Base-by-base conservation (phyloP, 2,329 filamentous ascomycete genomes). In the Fragosphaeria purpurea region DNA sequence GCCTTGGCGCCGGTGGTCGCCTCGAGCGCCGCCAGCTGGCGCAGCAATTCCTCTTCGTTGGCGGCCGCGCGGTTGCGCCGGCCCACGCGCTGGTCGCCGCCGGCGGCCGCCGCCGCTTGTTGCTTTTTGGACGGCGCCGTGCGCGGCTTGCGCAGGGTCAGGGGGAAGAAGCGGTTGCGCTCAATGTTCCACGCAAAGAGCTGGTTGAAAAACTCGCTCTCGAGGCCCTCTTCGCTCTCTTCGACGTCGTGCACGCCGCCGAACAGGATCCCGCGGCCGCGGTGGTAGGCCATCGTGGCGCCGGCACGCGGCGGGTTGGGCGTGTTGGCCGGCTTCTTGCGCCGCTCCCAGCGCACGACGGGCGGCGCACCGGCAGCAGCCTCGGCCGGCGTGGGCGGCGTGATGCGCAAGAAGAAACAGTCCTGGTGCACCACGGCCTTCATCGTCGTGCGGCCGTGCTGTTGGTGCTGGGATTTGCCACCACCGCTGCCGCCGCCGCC, bases 131-230 rank as follows among this genome's bases (percentile, higher is more conserved):
- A 85, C 55, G 80, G 77, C 45, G 79, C 78, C 22, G 76, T 71
- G 32, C 88, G 82, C 2, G 88, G 79, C 58, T 88, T 87, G 48
- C 90, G 77, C 44, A 97, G 71, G 8, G 73, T 72, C 43, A 97
- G 73, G 2, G 86, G 87, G 72, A 97, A 96, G 70, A 95, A 97
- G 7, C 93, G 78, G 64, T 98, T 98, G 53, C 91, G 80, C 61
- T 97, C 93, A 55, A 95, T 82, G 62, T 95, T 96, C 88, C 90
- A 97, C 5, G 90, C 86, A 61, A 86, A 94, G 31, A 97, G 69
- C 50, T 83, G 79, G 60, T 96, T 91, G 71, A 97, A 98, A 68
- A 98, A 98, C 65, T 96, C 90, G 62, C 88, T 95, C 50, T 98
- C 91, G 58, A 98, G 95, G 4, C 87, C 89, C 65, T 98, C 93